These are phyloP conservation scores for Thraustotheca clavata DNA, from an alignment of 352 stramenopile genomes.

Conservation along the genomic window DNA sequence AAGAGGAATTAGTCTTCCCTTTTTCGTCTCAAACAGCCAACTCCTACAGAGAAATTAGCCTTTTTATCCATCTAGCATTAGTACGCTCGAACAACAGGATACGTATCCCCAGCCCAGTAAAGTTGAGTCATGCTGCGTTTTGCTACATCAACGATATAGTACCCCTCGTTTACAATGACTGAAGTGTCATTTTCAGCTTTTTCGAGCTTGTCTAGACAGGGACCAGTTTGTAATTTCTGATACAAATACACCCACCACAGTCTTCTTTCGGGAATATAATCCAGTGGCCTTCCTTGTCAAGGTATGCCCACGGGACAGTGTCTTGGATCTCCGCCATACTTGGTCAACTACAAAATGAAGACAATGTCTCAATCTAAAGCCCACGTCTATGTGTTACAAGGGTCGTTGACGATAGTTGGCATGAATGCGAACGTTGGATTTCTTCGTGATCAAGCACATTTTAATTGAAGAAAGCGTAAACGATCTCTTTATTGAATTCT, in stretches of 20 bases:
- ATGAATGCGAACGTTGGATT: too few species aligned
- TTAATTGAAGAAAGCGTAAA: too few species aligned
- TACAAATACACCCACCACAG: slow-evolving; percentile 2
- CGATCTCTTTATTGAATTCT: too few species aligned
- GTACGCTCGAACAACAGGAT: slow-evolving; percentile 67
- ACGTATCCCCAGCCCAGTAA: slow-evolving; percentile 64
- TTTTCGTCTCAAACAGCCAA: slow-evolving; percentile 56
- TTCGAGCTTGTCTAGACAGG: slow-evolving; percentile 13
- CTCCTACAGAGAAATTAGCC: slow-evolving; percentile 58
- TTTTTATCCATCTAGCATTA: too few species aligned
- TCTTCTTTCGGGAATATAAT: slow-evolving; percentile 21
- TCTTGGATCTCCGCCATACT: too few species aligned
- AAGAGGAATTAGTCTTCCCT: slow-evolving; percentile 38
- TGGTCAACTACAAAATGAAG: too few species aligned
- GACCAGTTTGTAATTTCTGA: not conserved
- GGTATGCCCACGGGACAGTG: slow-evolving; percentile 18
- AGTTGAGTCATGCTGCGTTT: slow-evolving; percentile 71
- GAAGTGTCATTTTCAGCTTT: not conserved
- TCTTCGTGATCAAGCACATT: too few species aligned
- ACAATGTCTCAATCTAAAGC: too few species aligned
- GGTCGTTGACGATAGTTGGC: too few species aligned
- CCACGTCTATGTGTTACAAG: too few species aligned
- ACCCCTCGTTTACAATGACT: slow-evolving; percentile 74
- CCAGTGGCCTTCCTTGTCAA: slow-evolving; percentile 12
- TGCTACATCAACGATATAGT: slow-evolving; percentile 68